Evolutionary conservation across 2,329 filamentous ascomycete species (phyloP).

Genomic region (Ambrosiella xylebori): DNA sequence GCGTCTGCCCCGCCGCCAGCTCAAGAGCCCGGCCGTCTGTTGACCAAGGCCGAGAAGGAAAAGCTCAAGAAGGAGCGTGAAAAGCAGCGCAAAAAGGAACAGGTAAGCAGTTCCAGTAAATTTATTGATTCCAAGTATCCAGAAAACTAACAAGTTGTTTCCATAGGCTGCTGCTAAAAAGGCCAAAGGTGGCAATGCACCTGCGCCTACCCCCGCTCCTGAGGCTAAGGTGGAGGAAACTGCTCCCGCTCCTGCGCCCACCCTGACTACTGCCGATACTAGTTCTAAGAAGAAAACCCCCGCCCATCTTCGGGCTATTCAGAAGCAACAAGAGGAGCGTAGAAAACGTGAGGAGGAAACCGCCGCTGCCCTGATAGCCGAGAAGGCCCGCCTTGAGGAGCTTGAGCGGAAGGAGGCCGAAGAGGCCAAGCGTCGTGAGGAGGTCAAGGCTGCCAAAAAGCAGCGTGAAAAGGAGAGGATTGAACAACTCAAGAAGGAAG

Average conservation of each 20-base stretch:
- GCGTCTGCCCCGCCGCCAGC: conserved; percentile 42
- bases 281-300: conserved; percentile 71
- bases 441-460: conserved; percentile 62
- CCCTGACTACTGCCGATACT: conserved; percentile 19
- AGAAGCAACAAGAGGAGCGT: conserved; percentile 72
- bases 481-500: conserved; percentile 74
- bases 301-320: conserved; percentile 51
- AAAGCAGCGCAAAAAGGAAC: conserved; percentile 96
- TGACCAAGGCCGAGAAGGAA: conserved; percentile 98
- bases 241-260: conserved; percentile 25
- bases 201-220: conserved; percentile 17
- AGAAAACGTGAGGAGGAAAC: conserved; percentile 46
- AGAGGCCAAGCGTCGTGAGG: conserved; percentile 51
- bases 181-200: conserved; percentile 29
- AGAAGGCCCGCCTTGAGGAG: conserved; percentile 47
- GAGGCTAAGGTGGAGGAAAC: conserved; percentile 37
- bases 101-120: conserved; percentile 36
- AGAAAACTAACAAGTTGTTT: not conserved
- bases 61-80: conserved; percentile 95
- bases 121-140: not conserved
- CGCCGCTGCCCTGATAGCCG: conserved; percentile 40
- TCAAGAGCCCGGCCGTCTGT: conserved; percentile 51
- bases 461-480: conserved; percentile 74
- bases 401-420: conserved; percentile 48
- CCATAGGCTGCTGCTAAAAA: conserved; percentile 53